These are phyloP conservation scores for Aspergillus tamarii DNA, from an alignment of 2,329 filamentous ascomycete species.

Conservation along the genomic window DNA sequence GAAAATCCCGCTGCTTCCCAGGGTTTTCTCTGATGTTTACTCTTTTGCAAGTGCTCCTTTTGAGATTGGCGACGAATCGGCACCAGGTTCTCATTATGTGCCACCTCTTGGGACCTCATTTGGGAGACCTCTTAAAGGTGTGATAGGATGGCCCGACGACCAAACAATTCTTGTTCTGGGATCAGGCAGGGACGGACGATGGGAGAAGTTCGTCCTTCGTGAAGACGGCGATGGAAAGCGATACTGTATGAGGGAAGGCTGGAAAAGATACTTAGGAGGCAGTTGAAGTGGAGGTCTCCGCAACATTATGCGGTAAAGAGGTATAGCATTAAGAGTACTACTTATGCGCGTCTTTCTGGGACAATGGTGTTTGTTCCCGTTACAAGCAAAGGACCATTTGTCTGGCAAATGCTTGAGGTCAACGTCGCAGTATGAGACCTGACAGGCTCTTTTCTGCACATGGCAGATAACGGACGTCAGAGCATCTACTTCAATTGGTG, in stretches of 20 bases:
- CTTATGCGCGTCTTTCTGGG: constrained; percentile 6
- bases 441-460: not conserved
- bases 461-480: not conserved
- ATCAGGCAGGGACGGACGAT: constrained; percentile 76
- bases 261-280: constrained; percentile 74
- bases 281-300: constrained; percentile 23
- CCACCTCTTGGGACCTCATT: constrained; percentile 57
- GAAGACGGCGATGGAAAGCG: constrained; percentile 69
- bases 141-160: constrained; percentile 83
- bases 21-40: constrained; percentile 86
- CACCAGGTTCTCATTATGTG: constrained; percentile 44
- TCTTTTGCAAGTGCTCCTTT: constrained; percentile 82
- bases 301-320: not conserved
- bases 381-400: not conserved
- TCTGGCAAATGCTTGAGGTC: not conserved
- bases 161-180: constrained; percentile 75
- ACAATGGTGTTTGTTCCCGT: not conserved
- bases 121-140: constrained; percentile 72
- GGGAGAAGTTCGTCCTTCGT: constrained; percentile 83
- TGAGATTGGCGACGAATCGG: constrained; percentile 75
- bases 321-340: constrained; percentile 16
- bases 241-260: constrained; percentile 71
- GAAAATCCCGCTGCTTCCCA: constrained; percentile 81
- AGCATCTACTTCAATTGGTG: not conserved
- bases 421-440: not conserved